Base-by-base conservation (phyloP, 164 flowering plant species). In the Hamamelis virginiana region DNA sequence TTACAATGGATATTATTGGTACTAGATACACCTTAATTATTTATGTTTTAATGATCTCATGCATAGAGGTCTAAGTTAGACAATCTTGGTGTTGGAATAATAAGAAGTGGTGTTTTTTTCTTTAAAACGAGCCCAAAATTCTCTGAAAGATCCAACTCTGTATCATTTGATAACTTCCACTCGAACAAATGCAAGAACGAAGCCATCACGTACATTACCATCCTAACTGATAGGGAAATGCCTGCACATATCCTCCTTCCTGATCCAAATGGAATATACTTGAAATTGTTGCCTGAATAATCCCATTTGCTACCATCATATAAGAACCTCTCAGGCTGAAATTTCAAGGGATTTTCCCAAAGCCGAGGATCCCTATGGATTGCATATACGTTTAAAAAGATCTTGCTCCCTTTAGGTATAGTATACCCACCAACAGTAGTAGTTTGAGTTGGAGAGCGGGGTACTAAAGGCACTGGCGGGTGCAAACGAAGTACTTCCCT, bases 221-320 rank as follows among this genome's bases (percentile, higher is more conserved):
- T 82, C 63, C 63, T 80, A 72, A 81, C 81, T 0, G 80, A 89
- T 28, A 88, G 6, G 0, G 78, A 62, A 21, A 84, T 38, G 15
- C 91, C 93, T 0, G 83, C 70, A 62, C 91, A 87, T 0, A 79
- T 66, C 66, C 91, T 83, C 47, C 88, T 72, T 23, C 89, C 87
- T 0, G 85, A 82, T 4, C 90, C 88, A 55, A 86, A 89, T 1
- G 89, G 88, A 41, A 87, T 59, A 53, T 76, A 86, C 21, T 63
- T 53, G 28, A 81, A 75, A 51, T 80, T 65, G 23, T 81, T 81
- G 10, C 89, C 87, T 8, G 11, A 10, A 11, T 50, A 79, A 41
- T 86, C 82, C 46, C 52, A 66, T 10, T 69, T 71, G 4, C 43
- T 48, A 0, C 67, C 9, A 12, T 23, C 22, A 59, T 50, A 26